Evolutionary conservation across 495 filamentous ascomycete species (phyloP), one percentile per base, ranked within the genome.

Genomic region (Halenospora varia): DNA sequence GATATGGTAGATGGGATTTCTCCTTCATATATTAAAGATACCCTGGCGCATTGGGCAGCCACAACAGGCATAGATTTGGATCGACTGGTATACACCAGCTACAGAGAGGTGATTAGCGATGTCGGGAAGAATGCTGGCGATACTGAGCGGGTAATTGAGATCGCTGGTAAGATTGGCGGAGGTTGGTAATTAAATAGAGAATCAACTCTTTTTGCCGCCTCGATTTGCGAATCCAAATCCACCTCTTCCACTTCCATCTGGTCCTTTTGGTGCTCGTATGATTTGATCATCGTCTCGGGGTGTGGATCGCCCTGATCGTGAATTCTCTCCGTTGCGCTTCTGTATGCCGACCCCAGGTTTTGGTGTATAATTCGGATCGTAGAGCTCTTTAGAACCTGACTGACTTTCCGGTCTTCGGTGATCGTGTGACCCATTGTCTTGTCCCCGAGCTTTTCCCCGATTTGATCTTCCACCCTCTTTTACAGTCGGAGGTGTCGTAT

Each of bases 81-180:
- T 18, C 90, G 82, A 61, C 71, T 98, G 63, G 82, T 84, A 19
- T 89, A 85, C 66, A 98, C 94, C 40, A 92, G 82, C 29, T 97
- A 92, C 70, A 83, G 94, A 48, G 84, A 88, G 71, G 93, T 98
- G 2, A 87, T 96, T 62, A 96, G 96, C 70, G 92, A 97, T 71
- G 89, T 98, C 10, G 93, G 93, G 42, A 95, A 94, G 70, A 77
- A 82, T 45, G 66, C 62, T 63, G 80, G 72, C 53, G 87, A 88
- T 68, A 88, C 89, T n/a, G 84, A 91, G 56, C 82, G 87, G 53
- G 92, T 94, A 17, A 86, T 90, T 47, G 91, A 95, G 66, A 76
- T 98, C 65, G 95, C 94, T 20, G 87, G 90, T 49, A 96, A 92
- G 75, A 89, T 92, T 44, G 94, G 92, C 51, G 93, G 94, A 46